Evolutionary conservation across 352 stramenopile genomes (phyloP).

Genomic region (Pythium aquatile): DNA sequence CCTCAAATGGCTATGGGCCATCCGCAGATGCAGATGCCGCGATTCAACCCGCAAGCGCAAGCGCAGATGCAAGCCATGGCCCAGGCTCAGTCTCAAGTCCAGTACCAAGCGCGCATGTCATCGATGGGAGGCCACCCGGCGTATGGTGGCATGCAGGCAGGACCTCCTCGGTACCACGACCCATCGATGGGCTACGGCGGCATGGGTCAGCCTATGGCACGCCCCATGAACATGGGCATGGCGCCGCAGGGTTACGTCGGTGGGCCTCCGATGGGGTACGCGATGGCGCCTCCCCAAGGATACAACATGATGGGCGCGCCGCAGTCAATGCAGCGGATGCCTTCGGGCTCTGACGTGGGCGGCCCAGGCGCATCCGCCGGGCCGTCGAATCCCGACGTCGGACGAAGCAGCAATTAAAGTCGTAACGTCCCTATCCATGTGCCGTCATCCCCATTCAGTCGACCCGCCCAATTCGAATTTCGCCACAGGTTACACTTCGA

Average conservation of each 20-base stretch:
- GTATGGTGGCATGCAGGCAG: conserved; percentile 18
- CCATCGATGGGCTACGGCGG: conserved; percentile 22
- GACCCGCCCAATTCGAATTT: not conserved
- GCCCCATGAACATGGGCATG: conserved; percentile 25
- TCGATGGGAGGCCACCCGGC: conserved; percentile 40
- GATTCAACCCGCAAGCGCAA: conserved; percentile 33
- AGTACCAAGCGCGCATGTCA: conserved; percentile 67
- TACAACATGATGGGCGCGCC: conserved; percentile 52
- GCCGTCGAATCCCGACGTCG: not conserved
- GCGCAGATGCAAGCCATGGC: conserved; percentile 41
- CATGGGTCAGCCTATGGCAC: conserved; percentile 18
- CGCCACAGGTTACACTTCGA: not conserved
- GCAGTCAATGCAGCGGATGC: conserved; percentile 33
- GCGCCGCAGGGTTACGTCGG: conserved; percentile 33
- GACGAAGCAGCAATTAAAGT: conserved; percentile 7
- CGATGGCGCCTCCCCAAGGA: conserved; percentile 37
- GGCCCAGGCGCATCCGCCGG: not conserved
- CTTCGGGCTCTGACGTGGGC: not conserved
- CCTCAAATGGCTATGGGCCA: conserved; percentile 30
- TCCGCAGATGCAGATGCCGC: conserved; percentile 35
- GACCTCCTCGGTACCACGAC: conserved; percentile 18
- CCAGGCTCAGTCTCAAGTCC: conserved; percentile 56
- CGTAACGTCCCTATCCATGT: not conserved
- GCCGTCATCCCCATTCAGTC: too few relatives aligned
- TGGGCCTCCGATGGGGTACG: conserved; percentile 42